Base-by-base conservation (phyloP, 1,284 basidiomycete genomes). In the Flammula alnicola region DNA sequence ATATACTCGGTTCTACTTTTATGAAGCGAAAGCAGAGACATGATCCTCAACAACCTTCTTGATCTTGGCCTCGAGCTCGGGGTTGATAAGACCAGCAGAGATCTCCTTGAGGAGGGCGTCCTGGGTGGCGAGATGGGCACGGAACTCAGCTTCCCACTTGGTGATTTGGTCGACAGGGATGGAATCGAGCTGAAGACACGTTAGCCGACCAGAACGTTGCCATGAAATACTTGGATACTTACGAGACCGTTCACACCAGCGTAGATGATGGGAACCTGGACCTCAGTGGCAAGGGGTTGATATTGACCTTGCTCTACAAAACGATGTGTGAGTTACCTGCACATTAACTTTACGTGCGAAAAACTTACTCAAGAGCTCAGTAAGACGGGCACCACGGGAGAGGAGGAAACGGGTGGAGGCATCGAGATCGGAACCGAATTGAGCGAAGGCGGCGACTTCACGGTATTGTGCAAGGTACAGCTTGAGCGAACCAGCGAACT, bases 381-480 rank as follows among this genome's bases (percentile, higher is more conserved):
- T 98, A 56, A 99, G 83, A 83, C 96, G 95, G 61, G 93, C 88
- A 84, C 96, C 96, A 87, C 96, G 93, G 68, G 86, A 91, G 60
- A 99, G 87, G 63, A 98, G 82, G 90, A 95, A 97, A 65, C 93
- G 93, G 63, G 96, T 98, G 31, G 96, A 97, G 55, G 96, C 95
- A 80, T 98, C 96, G 68, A 99, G 91, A 78, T 98, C 96, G 64
- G 96, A 99, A 86, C 96, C 96, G 83, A 99, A 99, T 74, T 98
- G 96, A 55, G 96, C 96, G 71, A 97, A 96, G 59, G 96, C 96
- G 63, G 96, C 96, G 62, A 99, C 95, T 83, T 99, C 96, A 91
- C 96, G 95, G 84, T 98, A 99, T 76, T 99, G 96, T 46, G 96
- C 96, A 61, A 99, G 93, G 86, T 98, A 98, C 47, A 99, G 86